Conservation (phyloP, 805 yeast genomes). For the Soucietia sequanensis region DNA sequence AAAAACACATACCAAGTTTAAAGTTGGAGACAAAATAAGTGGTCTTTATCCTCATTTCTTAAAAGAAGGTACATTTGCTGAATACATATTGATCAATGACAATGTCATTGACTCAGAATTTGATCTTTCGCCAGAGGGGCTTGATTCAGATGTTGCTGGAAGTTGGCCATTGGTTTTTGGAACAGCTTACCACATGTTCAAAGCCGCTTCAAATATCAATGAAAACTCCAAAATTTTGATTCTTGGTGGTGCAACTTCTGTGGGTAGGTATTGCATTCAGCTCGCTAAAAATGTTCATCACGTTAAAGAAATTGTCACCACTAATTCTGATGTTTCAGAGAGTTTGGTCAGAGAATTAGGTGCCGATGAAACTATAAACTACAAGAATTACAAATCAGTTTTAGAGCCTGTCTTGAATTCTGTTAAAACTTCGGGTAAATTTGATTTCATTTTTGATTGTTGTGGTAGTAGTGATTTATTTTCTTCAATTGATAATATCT, state of each 20-base stretch:
- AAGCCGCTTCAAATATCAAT: constrained; percentile 27
- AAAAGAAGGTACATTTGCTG: constrained; percentile 43
- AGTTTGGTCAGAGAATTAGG: constrained; percentile 49
- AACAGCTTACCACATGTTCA: constrained; percentile 53
- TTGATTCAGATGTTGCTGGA: constrained; percentile 58
- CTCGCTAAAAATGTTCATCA: constrained; percentile 46
- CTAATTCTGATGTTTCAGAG: constrained; percentile 51
- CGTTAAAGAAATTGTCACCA: constrained; percentile 53
- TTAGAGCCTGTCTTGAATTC: constrained; percentile 33
- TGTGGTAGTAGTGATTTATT: constrained; percentile 58
- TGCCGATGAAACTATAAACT: constrained; percentile 58
- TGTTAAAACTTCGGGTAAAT: constrained; percentile 34
- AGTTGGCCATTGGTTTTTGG: constrained; percentile 63
- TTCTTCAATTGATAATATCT: constrained; percentile 35
- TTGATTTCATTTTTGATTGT: constrained; percentile 64
- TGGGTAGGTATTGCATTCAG: constrained; percentile 57
- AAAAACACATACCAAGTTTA: constrained; percentile 14
- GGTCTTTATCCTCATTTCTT: constrained; percentile 19
- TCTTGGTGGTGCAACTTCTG: constrained; percentile 74
- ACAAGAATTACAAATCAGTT: constrained; percentile 42
- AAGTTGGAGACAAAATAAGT: constrained; percentile 29
- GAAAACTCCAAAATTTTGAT: constrained; percentile 53
- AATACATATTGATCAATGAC: constrained; percentile 45
- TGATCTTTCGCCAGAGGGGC: constrained; percentile 38
- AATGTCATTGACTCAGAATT: constrained; percentile 21